These are phyloP conservation scores for Stemphylium lycopersici DNA, from an alignment of 2,329 filamentous ascomycete species.

Conservation along the genomic window DNA sequence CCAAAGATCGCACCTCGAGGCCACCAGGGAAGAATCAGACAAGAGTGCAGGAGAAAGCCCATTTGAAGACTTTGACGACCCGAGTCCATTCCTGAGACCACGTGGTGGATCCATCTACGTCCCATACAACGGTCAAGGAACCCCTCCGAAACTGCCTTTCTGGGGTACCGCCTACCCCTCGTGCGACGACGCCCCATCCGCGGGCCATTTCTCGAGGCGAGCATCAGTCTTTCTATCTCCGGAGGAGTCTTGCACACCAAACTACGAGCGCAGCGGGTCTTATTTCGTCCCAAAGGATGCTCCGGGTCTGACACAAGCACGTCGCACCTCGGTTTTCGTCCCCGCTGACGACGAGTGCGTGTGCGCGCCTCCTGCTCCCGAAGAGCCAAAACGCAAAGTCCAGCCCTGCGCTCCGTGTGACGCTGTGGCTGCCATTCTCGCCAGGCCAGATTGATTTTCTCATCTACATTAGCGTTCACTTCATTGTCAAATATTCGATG, in stretches of 20 bases:
- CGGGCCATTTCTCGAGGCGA: constrained; percentile 21
- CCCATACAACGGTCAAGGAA: constrained; percentile 31
- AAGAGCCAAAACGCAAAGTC: constrained; percentile 24
- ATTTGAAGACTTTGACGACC: constrained; percentile 25
- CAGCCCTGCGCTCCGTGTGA: constrained; percentile 32
- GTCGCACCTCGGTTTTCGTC: constrained; percentile 22
- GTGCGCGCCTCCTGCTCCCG: constrained; percentile 16
- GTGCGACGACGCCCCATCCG: constrained; percentile 11
- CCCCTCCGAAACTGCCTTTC: constrained; percentile 27
- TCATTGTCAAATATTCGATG: constrained; percentile 30
- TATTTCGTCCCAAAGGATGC: constrained; percentile 19
- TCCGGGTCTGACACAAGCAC: constrained; percentile 16
- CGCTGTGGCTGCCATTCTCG: constrained; percentile 34
- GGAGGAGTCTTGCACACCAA: constrained; percentile 16
- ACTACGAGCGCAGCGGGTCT: constrained; percentile 25
- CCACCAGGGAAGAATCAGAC: constrained; percentile 38
- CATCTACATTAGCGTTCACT: constrained; percentile 14
- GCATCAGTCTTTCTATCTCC: constrained; percentile 13
- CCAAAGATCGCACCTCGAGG: constrained; percentile 48
- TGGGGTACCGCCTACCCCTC: constrained; percentile 27
- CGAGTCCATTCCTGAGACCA: constrained; percentile 29
- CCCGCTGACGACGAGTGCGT: constrained; percentile 23
- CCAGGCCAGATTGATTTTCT: constrained; percentile 23
- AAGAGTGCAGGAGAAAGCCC: constrained; percentile 30
- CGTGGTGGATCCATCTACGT: constrained; percentile 36